A percentile compares a stretch with the other conserved stretches of the same genome.
These are phyloP conservation scores for Cystofilobasidium macerans DNA, from an alignment of 768 basidiomycete genomes.

Conservation along the genomic window DNA sequence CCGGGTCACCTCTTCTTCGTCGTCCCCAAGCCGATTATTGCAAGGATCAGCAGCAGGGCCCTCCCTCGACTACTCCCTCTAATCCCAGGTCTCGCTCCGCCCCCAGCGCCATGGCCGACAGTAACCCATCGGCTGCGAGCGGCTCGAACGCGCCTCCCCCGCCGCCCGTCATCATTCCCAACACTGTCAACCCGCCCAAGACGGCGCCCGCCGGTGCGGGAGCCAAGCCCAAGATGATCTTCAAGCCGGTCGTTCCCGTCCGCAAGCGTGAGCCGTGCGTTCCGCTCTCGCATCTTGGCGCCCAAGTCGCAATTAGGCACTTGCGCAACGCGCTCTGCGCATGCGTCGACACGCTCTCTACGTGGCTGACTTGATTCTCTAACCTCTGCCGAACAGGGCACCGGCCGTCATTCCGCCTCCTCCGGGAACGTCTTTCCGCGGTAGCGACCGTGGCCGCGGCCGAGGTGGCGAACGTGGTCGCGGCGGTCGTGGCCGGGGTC, in stretches of 20 bases:
- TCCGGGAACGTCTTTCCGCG: background rate
- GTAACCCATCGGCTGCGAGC: background rate
- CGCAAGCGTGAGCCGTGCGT: constrained; percentile 19
- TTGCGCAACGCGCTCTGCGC: constrained; percentile 1
- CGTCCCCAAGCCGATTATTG: too few relatives aligned
- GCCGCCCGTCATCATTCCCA: constrained; percentile 18
- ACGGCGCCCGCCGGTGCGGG: background rate
- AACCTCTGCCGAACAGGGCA: background rate
- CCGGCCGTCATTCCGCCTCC: constrained; percentile 3
- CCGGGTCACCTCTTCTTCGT: too few relatives aligned
- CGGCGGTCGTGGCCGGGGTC: constrained; percentile 12
- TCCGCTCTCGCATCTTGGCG: too few relatives aligned
- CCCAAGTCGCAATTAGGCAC: too few relatives aligned
- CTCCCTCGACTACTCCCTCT: background rate
- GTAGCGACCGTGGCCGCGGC: constrained; percentile 7
- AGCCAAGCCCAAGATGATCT: constrained; percentile 21
- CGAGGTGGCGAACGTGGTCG: constrained; percentile 7
- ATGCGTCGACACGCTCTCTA: too few relatives aligned
- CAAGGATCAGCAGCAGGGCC: too few relatives aligned
- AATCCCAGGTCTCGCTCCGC: background rate
- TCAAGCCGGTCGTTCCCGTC: constrained; percentile 21
- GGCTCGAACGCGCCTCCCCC: background rate
- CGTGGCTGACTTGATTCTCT: background rate
- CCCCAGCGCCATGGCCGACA: background rate
- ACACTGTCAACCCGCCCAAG: background rate